These are phyloP conservation scores for Porcisia hertigi DNA, from an alignment of 208 protist genomes.

Conservation along the genomic window DNA sequence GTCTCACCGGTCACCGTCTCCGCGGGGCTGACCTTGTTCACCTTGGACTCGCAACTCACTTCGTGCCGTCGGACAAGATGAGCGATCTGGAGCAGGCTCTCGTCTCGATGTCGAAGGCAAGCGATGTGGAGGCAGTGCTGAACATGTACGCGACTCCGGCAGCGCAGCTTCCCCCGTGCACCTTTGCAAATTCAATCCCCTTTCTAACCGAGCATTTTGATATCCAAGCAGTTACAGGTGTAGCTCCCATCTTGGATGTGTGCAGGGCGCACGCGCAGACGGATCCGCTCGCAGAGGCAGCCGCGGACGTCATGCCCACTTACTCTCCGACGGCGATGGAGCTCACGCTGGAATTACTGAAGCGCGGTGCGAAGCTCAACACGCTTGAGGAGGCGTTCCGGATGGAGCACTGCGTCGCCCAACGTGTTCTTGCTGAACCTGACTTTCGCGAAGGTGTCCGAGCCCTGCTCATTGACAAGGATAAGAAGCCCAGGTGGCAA, in stretches of 20 bases:
- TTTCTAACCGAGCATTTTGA: constrained; percentile 44
- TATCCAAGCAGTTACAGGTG: constrained; percentile 30
- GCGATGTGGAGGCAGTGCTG: constrained; percentile 46
- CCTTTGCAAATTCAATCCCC: constrained; percentile 33
- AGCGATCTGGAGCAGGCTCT: constrained; percentile 54
- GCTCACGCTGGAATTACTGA: constrained; percentile 60
- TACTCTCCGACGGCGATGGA: constrained; percentile 63
- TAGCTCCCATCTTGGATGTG: constrained; percentile 50
- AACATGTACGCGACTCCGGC: constrained; percentile 33
- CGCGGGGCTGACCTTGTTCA: constrained; percentile 74
- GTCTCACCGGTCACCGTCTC: constrained; percentile 69
- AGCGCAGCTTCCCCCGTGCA: constrained; percentile 45
- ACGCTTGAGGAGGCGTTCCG: constrained; percentile 53
- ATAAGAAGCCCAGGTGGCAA: constrained; percentile 79
- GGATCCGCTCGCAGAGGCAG: constrained; percentile 34
- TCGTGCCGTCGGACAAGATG: constrained; percentile 56
- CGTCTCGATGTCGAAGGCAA: constrained; percentile 33
- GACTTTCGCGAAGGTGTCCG: constrained; percentile 87
- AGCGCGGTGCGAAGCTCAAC: constrained; percentile 35
- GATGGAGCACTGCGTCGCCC: constrained; percentile 60
- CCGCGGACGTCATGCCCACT: constrained; percentile 31
- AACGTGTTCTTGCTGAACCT: constrained; percentile 31
- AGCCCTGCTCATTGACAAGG: constrained; percentile 83
- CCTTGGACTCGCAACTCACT: constrained; percentile 83
- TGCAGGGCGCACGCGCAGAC: constrained; percentile 30